These are phyloP conservation scores for Aspergillus taichungensis DNA, from an alignment of 495 filamentous ascomycete genomes.

Conservation along the genomic window DNA sequence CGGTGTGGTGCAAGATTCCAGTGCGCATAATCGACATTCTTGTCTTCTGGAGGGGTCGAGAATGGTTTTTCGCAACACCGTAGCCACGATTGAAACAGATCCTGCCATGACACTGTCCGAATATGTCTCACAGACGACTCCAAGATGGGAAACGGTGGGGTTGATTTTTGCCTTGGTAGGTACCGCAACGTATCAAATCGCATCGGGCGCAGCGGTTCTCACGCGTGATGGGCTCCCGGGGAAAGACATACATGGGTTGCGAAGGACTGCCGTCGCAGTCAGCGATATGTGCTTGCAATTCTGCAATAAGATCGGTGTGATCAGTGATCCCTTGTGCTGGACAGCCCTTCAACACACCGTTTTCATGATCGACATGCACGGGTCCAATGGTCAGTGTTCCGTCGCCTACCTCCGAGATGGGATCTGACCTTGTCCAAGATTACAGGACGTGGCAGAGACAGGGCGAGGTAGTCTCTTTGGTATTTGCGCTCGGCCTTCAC, in stretches of 20 bases:
- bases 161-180: slow-evolving; percentile 17
- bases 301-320: slow-evolving; percentile 16
- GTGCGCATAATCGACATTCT: not conserved
- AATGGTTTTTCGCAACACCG: slow-evolving; percentile 15
- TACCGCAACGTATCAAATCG: slow-evolving; percentile 8
- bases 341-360: slow-evolving; percentile 14
- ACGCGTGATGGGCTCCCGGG: slow-evolving; percentile 4
- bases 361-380: slow-evolving; percentile 16
- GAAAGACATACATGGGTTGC: slow-evolving; percentile 1
- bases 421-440: slow-evolving; percentile 5
- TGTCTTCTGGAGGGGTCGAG: slow-evolving; percentile 11
- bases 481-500: slow-evolving; percentile 48
- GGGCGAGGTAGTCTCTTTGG: slow-evolving; percentile 16
- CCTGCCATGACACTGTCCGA: slow-evolving; percentile 13
- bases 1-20: slow-evolving; percentile 4
- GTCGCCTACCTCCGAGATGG: not conserved
- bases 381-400: slow-evolving; percentile 14
- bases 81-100: slow-evolving; percentile 7
- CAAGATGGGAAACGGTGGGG: slow-evolving; percentile 20
- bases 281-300: slow-evolving; percentile 24
- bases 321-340: slow-evolving; percentile 19
- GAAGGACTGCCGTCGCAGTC: slow-evolving; percentile 9
- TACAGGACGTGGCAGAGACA: slow-evolving; percentile 19
- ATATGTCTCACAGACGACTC: slow-evolving; percentile 5
- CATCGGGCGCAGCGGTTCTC: slow-evolving; percentile 3